Conservation (phyloP, 2,329 filamentous ascomycete species). For the Diaporthe longicolla region DNA sequence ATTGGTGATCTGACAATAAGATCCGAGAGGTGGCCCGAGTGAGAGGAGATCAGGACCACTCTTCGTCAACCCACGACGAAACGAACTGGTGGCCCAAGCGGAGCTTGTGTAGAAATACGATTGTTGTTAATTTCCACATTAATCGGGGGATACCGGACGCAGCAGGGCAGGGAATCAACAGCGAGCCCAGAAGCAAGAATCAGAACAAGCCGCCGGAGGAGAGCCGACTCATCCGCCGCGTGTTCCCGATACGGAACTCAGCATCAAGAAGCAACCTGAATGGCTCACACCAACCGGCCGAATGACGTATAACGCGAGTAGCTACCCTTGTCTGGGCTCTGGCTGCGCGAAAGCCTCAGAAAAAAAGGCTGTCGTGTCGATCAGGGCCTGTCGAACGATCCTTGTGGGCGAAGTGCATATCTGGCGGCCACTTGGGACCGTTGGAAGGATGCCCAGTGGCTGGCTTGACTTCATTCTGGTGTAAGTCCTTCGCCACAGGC, state of each 20-base stretch:
- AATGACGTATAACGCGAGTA: slow-evolving; percentile 37
- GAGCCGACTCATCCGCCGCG: slow-evolving; percentile 10
- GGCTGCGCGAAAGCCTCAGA: background rate
- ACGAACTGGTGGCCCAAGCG: slow-evolving; percentile 21
- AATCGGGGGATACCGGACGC: slow-evolving; percentile 1
- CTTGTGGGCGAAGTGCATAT: slow-evolving; percentile 19
- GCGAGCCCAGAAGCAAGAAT: slow-evolving; percentile 13
- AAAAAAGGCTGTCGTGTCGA: slow-evolving; percentile 31
- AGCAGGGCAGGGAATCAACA: background rate
- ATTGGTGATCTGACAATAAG: background rate
- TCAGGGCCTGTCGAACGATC: slow-evolving; percentile 33
- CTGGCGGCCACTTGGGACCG: slow-evolving; percentile 20
- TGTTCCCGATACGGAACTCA: slow-evolving; percentile 22
- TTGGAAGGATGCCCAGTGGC: slow-evolving; percentile 19
- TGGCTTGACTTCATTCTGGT: slow-evolving; percentile 38
- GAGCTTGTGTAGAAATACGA: background rate
- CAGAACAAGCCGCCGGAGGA: background rate
- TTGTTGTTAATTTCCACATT: background rate
- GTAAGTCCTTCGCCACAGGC: slow-evolving; percentile 43
- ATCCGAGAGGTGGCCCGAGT: background rate
- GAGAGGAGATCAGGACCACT: background rate
- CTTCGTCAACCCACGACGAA: background rate
- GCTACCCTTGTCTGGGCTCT: slow-evolving; percentile 20
- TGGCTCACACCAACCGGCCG: slow-evolving; percentile 18
- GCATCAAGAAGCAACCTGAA: slow-evolving; percentile 18